Evolutionary conservation across 1,284 basidiomycete species (phyloP).

Genomic region (Bondarzewia mesenterica): DNA sequence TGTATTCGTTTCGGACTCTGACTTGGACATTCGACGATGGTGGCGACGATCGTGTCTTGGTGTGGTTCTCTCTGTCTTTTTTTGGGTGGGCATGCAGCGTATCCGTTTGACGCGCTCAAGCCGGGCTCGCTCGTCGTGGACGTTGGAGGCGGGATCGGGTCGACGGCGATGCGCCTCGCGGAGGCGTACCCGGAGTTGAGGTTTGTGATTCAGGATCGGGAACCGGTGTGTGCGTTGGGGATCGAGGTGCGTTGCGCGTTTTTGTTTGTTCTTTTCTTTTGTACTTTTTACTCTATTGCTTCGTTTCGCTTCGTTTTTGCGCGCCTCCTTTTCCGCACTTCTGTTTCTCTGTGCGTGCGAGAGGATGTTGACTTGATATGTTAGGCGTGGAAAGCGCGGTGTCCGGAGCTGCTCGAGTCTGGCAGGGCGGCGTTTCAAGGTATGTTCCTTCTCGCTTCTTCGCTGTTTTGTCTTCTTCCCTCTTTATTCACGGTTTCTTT

Average conservation of each 20-base stretch:
- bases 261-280: no score
- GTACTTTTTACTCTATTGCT: not conserved
- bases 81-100: conserved; percentile 33
- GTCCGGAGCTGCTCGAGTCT: conserved; percentile 50
- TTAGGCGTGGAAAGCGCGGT: conserved; percentile 52
- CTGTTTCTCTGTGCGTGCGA: no score
- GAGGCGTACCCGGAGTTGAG: conserved; percentile 42
- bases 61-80: not conserved
- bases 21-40: no score
- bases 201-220: conserved; percentile 66
- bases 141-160: conserved; percentile 71
- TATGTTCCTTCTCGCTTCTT: conserved; percentile 12
- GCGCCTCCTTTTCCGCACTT: no score
- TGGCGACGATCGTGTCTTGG: no score
- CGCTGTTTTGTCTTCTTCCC: not conserved
- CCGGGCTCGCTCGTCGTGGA: conserved; percentile 56
- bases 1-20: no score
- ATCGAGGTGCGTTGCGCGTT: conserved; percentile 32
- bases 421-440: conserved; percentile 53
- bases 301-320: not conserved
- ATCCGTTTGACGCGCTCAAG: conserved; percentile 53
- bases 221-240: conserved; percentile 55
- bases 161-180: conserved; percentile 60
- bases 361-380: not conserved
- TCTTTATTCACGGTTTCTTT: not conserved